Conservation (phyloP, 2,329 filamentous ascomycete species). For the Lachnellula occidentalis region DNA sequence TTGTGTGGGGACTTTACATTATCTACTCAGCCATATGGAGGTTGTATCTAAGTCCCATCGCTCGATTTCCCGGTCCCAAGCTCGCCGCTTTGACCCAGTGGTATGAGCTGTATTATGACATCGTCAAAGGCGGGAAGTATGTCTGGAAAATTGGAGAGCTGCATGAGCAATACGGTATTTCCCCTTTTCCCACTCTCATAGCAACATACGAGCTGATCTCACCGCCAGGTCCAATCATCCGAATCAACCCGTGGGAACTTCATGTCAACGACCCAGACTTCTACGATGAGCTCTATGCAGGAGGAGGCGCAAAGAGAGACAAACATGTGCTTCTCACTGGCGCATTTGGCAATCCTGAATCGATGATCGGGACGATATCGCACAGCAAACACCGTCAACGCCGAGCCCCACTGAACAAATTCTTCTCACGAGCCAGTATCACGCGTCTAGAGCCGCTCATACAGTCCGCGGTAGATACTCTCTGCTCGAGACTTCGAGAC, state of each 20-base stretch:
- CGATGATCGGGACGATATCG: constrained; percentile 8
- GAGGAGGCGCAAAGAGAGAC: not conserved
- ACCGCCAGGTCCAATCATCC: constrained; percentile 21
- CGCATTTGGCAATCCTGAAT: constrained; percentile 4
- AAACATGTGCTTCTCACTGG: constrained; percentile 5
- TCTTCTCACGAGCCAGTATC: constrained; percentile 19
- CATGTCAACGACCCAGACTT: constrained; percentile 26
- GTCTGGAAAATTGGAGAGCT: constrained; percentile 38
- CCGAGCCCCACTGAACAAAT: constrained; percentile 16
- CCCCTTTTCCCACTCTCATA: not conserved
- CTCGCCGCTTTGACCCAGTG: constrained; percentile 14
- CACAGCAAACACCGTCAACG: constrained; percentile 20
- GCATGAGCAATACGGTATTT: constrained; percentile 38
- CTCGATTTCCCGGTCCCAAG: constrained; percentile 23
- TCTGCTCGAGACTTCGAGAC: no score
- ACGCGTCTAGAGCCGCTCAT: constrained; percentile 17
- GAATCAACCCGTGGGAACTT: constrained; percentile 26
- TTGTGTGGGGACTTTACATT: not conserved
- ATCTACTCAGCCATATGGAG: constrained; percentile 2
- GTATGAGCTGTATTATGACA: constrained; percentile 35
- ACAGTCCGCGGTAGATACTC: no score
- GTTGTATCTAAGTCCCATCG: constrained; percentile 25
- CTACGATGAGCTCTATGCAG: constrained; percentile 22
- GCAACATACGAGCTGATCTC: constrained; percentile 35
- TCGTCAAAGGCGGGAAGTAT: constrained; percentile 36